Conservation (phyloP, 2,329 filamentous ascomycete genomes). For the Rhexocercosporidium sp. region DNA sequence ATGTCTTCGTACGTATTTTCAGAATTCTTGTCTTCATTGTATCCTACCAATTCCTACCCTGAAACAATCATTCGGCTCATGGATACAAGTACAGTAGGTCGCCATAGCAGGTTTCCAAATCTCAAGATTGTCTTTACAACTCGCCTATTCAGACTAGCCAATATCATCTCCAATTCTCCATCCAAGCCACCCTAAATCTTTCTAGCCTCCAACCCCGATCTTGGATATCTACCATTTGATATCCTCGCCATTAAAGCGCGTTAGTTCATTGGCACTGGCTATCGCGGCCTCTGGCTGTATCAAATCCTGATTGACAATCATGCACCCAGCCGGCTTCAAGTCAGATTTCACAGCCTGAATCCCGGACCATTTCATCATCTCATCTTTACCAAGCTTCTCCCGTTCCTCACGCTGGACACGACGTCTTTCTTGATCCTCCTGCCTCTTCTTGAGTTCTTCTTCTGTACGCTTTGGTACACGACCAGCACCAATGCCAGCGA, state of each 20-base stretch:
- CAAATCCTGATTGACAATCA: background rate
- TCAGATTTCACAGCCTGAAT: background rate
- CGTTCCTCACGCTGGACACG: constrained; percentile 5
- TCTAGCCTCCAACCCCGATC: no score
- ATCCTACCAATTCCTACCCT: no score
- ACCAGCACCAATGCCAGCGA: background rate
- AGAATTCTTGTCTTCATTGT: no score
- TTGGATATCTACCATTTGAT: background rate
- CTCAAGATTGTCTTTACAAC: no score
- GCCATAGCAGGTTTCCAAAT: no score
- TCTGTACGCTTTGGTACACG: constrained; percentile 3
- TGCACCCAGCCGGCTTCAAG: background rate
- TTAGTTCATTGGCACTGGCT: background rate
- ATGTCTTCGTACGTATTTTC: background rate
- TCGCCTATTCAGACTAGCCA: background rate
- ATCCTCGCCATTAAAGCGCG: background rate
- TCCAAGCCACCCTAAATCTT: background rate
- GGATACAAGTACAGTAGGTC: no score
- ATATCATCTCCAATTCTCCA: background rate
- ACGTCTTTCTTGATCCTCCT: background rate
- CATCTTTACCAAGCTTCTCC: background rate
- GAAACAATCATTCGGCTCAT: no score
- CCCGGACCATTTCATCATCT: background rate
- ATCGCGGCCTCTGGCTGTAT: background rate
- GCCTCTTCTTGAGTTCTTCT: constrained; percentile 5